A percentile compares a stretch with the other conserved stretches of the same genome.
These are phyloP conservation scores for Lachancea thermotolerans DNA, from an alignment of 805 yeast species.

Conservation along the genomic window DNA sequence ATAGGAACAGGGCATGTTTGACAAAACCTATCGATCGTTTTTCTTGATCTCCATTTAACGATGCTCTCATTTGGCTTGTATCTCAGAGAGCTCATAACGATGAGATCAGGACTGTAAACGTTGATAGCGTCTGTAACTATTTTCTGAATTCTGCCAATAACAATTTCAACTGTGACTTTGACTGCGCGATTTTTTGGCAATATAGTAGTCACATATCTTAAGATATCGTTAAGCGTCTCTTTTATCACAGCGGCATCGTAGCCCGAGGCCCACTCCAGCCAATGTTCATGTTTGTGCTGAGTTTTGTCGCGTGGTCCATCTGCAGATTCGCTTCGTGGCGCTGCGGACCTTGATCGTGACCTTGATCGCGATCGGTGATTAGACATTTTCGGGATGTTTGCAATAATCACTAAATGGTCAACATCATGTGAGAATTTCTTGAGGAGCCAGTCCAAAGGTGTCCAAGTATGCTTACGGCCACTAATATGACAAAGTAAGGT, in stretches of 20 bases:
- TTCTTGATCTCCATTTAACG: constrained; percentile 22
- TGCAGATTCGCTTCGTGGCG: constrained; percentile 3
- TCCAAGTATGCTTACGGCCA: constrained; percentile 78
- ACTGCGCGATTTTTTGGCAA: constrained; percentile 19
- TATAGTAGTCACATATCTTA: constrained; percentile 18
- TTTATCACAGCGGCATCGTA: constrained; percentile 22
- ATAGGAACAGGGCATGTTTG: constrained; percentile 27
- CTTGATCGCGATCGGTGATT: constrained; percentile 9
- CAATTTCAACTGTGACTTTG: constrained; percentile 31
- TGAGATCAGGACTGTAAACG: constrained; percentile 29
- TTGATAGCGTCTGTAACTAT: constrained; percentile 26
- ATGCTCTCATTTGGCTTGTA: constrained; percentile 21
- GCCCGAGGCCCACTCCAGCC: constrained; percentile 28
- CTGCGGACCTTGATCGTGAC: constrained; percentile 10
- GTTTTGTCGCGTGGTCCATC: constrained; percentile 7
- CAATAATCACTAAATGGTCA: constrained; percentile 57
- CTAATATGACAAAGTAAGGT: constrained; percentile 56
- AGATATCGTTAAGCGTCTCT: constrained; percentile 19
- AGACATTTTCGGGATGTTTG: constrained; percentile 31
- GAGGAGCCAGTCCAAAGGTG: constrained; percentile 65
- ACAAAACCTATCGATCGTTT: constrained; percentile 22
- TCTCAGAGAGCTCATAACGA: constrained; percentile 21
- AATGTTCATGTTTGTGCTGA: constrained; percentile 9
- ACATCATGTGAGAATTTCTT: constrained; percentile 51
- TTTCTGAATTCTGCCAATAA: constrained; percentile 23